A percentile compares a stretch with the other conserved stretches of the same genome.
Conservation (phyloP, 192 early-diverging fungal species). For the Pilobolus umbonatus region DNA sequence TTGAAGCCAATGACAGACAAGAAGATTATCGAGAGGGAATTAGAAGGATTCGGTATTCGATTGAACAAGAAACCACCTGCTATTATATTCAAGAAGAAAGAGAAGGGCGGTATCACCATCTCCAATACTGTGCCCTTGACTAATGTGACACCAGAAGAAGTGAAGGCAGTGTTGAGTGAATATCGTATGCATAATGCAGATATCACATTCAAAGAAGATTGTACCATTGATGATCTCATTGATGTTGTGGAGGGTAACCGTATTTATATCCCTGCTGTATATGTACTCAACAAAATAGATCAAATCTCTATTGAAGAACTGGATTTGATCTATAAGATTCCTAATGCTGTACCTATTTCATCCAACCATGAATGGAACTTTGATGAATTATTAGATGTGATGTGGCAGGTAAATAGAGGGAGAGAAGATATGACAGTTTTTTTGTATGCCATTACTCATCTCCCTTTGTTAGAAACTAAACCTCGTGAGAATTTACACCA, state of each 20-base stretch:
- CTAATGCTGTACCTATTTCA: conserved; percentile 83
- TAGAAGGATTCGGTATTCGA: conserved; percentile 97
- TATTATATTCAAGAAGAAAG: conserved; percentile 96
- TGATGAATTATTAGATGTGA: conserved; percentile 88
- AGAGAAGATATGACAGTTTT: conserved; percentile 31
- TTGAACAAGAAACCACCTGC: conserved; percentile 96
- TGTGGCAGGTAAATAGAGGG: conserved; percentile 46
- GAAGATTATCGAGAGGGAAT: conserved; percentile 90
- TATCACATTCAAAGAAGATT: conserved; percentile 88
- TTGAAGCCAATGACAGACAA: conserved; percentile 96
- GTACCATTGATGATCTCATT: conserved; percentile 92
- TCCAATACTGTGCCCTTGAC: conserved; percentile 89
- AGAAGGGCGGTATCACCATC: conserved; percentile 96
- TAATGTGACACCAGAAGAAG: conserved; percentile 80
- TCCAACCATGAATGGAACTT: conserved; percentile 91
- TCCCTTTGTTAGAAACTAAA: conserved; percentile 45
- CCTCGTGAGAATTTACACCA: conserved; percentile 81
- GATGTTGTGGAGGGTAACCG: conserved; percentile 81
- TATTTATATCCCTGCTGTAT: conserved; percentile 93
- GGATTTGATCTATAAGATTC: conserved; percentile 95
- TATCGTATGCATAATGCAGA: conserved; percentile 98
- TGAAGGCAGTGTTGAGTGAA: conserved; percentile 91
- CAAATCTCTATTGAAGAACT: conserved; percentile 95
- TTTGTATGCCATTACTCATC: neutral
- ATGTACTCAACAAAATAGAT: conserved; percentile 99